Conservation (phyloP, 192 early-diverging fungal species). For the Coemansia sp. region DNA sequence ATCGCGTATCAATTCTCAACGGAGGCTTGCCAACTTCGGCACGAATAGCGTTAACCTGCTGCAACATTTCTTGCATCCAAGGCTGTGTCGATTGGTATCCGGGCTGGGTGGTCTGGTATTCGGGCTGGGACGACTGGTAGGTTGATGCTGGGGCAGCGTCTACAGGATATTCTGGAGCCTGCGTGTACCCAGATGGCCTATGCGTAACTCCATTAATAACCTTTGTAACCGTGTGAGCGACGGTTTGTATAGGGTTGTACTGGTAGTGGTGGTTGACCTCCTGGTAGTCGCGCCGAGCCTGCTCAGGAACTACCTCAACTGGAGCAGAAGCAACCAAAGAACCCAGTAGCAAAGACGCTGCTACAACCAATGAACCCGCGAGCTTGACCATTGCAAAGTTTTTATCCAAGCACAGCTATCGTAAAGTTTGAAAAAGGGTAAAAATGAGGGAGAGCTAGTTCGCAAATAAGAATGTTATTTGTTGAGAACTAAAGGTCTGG, state of each 20-base stretch:
- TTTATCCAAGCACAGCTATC: slow-evolving; percentile 5
- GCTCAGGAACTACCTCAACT: slow-evolving; percentile 14
- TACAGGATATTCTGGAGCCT: not conserved
- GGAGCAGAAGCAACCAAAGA: slow-evolving; percentile 3
- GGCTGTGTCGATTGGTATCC: not conserved
- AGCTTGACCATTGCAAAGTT: slow-evolving; percentile 14
- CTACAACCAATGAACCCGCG: slow-evolving; percentile 4
- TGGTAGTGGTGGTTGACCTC: slow-evolving; percentile 25
- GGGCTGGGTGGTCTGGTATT: not conserved
- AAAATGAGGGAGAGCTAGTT: not conserved
- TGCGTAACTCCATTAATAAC: not conserved
- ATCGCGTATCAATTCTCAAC: slow-evolving; percentile 15
- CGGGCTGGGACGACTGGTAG: slow-evolving; percentile 4
- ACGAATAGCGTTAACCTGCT: slow-evolving; percentile 32
- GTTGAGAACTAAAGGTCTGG: slow-evolving; percentile 10
- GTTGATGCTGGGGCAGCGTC: not conserved
- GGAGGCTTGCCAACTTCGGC: slow-evolving; percentile 28
- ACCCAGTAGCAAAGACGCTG: slow-evolving; percentile 7
- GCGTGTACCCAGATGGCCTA: not conserved
- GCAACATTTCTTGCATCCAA: slow-evolving; percentile 42
- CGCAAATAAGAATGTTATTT: not conserved
- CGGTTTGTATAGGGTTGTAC: not conserved
- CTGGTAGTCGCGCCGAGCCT: slow-evolving; percentile 35
- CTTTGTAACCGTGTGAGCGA: slow-evolving; percentile 9
- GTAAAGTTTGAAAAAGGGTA: not conserved